Conservation (phyloP, 179 eudicot genomes). For the Beta lomatogona region DNA sequence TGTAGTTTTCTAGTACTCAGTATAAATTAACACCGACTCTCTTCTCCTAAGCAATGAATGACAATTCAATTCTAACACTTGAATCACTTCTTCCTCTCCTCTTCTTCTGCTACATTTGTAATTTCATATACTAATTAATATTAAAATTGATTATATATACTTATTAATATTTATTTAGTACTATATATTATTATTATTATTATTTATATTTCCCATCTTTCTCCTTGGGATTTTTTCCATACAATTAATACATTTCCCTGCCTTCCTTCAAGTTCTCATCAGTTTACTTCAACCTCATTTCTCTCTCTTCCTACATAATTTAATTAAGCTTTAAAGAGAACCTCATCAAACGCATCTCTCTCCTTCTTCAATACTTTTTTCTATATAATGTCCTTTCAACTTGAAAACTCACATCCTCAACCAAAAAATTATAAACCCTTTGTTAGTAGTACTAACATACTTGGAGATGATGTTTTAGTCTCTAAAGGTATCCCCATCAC, state of each 20-base stretch:
- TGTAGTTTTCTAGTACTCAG: conserved; percentile 21
- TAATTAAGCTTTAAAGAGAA: conserved; percentile 32
- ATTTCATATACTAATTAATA: conserved; percentile 2
- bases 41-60: conserved; percentile 26
- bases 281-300: conserved; percentile 11
- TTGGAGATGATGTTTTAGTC: conserved; percentile 15
- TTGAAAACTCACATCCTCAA: conserved; percentile 28
- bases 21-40: conserved; percentile 28
- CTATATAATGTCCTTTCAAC: conserved; percentile 37
- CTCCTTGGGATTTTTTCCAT: conserved; percentile 30
- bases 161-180: neutral
- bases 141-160: neutral
- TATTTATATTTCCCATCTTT: neutral
- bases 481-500: conserved; percentile 18
- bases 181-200: neutral
- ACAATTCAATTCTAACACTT: conserved; percentile 9
- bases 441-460: conserved; percentile 3
- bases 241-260: conserved; percentile 31
- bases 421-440: neutral
- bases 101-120: conserved; percentile 19
- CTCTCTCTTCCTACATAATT: conserved; percentile 20
- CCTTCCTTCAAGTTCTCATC: conserved; percentile 20
- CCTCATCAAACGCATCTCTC: conserved; percentile 17
- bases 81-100: neutral
- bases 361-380: neutral